These are phyloP conservation scores for Dryas octopetala DNA, from an alignment of 306 rosid species.

Conservation along the genomic window DNA sequence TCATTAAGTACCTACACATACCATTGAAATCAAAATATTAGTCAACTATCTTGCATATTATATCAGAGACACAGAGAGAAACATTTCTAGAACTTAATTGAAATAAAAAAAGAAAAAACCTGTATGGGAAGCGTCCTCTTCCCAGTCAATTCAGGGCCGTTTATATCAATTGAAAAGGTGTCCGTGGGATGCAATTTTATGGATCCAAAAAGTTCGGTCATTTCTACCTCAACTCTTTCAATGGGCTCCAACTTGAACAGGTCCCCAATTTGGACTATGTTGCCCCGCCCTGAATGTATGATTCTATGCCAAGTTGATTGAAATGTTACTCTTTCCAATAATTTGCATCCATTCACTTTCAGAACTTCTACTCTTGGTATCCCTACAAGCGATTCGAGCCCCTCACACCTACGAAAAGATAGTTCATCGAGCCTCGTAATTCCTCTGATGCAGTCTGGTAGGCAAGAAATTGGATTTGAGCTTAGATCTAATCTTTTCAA, in stretches of 20 bases:
- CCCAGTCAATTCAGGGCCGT: too few relatives aligned
- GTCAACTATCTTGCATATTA: not conserved
- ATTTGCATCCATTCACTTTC: not conserved
- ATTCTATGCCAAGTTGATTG: not conserved
- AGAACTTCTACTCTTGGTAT: not conserved
- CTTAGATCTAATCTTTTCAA: not conserved
- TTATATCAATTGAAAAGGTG: too few relatives aligned
- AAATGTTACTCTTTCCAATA: not conserved
- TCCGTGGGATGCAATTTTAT: not conserved
- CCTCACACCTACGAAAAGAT: accelerated
- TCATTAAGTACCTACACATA: not conserved
- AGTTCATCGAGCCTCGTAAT: not conserved
- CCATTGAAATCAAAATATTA: not conserved
- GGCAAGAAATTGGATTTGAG: not conserved
- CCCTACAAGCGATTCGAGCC: not conserved
- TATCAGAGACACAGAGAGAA: not conserved
- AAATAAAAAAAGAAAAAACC: not conserved
- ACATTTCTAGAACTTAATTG: too few relatives aligned
- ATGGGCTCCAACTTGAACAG: not conserved
- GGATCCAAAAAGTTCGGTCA: not conserved
- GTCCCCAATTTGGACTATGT: not conserved
- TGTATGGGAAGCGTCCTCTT: not conserved
- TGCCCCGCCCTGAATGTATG: too few relatives aligned
- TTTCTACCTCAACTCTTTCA: not conserved
- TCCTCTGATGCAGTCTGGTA: not conserved